Conservation (phyloP, 106 monocot genomes). For the Ottelia alismoides region DNA sequence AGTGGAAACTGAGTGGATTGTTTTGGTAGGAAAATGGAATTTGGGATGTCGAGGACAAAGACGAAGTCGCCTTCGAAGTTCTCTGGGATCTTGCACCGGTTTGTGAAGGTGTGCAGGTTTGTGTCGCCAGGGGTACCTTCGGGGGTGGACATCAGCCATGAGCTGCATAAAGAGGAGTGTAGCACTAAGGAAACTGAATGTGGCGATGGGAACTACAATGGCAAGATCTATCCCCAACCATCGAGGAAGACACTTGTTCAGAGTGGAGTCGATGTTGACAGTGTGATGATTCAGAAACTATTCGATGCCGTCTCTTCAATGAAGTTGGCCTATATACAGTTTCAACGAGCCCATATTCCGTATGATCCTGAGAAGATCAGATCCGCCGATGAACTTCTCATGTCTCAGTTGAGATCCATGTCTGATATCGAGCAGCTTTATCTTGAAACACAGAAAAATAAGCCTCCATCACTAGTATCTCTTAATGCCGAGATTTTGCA, state of each 20-base stretch:
- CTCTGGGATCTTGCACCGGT: constrained; percentile 3
- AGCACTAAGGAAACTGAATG: constrained; percentile 2
- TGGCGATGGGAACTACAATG: constrained; percentile 9
- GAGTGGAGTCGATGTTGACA: background rate
- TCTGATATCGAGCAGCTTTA: constrained; percentile 34
- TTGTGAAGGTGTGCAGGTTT: constrained; percentile 5
- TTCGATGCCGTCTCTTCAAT: constrained; percentile 40
- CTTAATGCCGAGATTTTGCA: constrained; percentile 16
- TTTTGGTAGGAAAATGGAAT: no score
- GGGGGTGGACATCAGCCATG: background rate
- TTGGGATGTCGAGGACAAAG: no score
- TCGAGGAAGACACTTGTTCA: background rate
- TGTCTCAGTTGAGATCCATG: constrained; percentile 38
- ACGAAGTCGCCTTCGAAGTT: constrained; percentile 9
- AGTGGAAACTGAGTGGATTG: no score
- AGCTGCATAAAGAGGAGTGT: background rate
- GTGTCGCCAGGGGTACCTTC: background rate
- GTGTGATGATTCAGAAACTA: constrained; percentile 19
- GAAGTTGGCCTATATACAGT: constrained; percentile 57
- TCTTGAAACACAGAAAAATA: constrained; percentile 10
- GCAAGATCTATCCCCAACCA: constrained; percentile 26
- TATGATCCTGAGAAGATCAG: constrained; percentile 56
- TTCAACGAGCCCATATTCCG: constrained; percentile 61
- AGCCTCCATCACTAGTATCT: constrained; percentile 16
- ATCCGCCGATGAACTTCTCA: constrained; percentile 35